phyloP scores from a whole-genome alignment of 148 eudicot species.

The Selenicereus undatus region DNA sequence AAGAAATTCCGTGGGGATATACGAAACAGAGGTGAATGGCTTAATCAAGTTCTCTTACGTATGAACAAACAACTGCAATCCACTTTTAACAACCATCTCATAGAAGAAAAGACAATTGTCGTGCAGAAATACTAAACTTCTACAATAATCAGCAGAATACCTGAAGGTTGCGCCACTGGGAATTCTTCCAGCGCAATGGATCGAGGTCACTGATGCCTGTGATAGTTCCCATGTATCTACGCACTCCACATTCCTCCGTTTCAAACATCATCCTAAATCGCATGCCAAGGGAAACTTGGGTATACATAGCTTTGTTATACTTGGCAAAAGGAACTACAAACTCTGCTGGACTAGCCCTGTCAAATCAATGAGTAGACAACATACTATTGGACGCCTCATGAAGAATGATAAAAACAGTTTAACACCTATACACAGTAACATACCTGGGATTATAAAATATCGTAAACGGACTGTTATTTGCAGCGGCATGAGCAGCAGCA shows the following conservation, averaged over 20 bases:
- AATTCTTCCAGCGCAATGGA: slow-evolving; percentile 80
- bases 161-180: slow-evolving; percentile 97
- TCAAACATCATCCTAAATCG: slow-evolving; percentile 99
- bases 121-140: not conserved
- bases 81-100: not conserved
- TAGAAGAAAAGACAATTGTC: not conserved
- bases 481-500: slow-evolving; percentile 98
- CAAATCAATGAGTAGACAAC: slow-evolving; percentile 1
- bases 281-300: slow-evolving; percentile 93
- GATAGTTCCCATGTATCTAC: slow-evolving; percentile 93
- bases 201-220: slow-evolving; percentile 85
- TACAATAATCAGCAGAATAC: slow-evolving; percentile 28
- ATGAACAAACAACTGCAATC: not conserved
- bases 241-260: slow-evolving; percentile 91
- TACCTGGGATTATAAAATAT: slow-evolving; percentile 97
- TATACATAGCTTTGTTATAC: slow-evolving; percentile 93
- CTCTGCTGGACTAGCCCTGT: slow-evolving; percentile 94
- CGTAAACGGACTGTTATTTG: slow-evolving; percentile 91
- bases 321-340: slow-evolving; percentile 95
- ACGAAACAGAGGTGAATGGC: not conserved
- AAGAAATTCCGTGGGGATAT: not conserved
- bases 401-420: not conserved
- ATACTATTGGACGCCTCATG: not conserved
- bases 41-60: not conserved
- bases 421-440: not conserved